Evolutionary conservation across 2,329 filamentous ascomycete species (phyloP).

Genomic region (Volutella citrinella): DNA sequence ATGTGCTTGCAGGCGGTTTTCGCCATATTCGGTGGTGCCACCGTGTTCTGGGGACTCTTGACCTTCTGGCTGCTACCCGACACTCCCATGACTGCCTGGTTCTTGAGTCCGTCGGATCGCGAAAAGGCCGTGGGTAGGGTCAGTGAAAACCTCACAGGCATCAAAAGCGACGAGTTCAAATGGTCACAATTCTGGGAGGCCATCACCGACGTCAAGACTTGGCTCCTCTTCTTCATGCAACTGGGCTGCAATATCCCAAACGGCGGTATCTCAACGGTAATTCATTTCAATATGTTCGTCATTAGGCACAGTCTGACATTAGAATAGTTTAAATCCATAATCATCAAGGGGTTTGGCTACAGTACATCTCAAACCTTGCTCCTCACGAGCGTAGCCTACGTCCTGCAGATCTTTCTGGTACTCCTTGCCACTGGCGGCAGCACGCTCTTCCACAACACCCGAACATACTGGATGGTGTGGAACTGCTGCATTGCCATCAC

Average conservation of each 20-base stretch:
- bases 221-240: conserved; percentile 23
- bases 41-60: conserved; percentile 15
- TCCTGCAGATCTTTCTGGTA: conserved; percentile 22
- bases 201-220: conserved; percentile 16
- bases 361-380: conserved; percentile 15
- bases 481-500: conserved; percentile 15
- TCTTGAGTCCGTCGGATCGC: conserved; percentile 24
- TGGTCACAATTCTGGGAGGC: conserved; percentile 3
- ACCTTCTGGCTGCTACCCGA: conserved; percentile 20
- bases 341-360: conserved; percentile 24
- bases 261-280: conserved; percentile 15
- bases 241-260: conserved; percentile 28
- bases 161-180: conserved; percentile 23
- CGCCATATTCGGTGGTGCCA: conserved; percentile 21
- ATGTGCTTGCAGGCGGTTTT: conserved; percentile 20
- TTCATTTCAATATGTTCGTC: no score
- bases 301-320: no score
- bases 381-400: conserved; percentile 10
- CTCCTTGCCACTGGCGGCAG: conserved; percentile 19
- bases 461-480: conserved; percentile 24
- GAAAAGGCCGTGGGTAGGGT: conserved; percentile 29
- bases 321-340: conserved; percentile 26
- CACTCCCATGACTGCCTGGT: conserved; percentile 23
- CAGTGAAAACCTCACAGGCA: conserved; percentile 32
- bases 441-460: conserved; percentile 19